Base-by-base conservation (phyloP, 2,329 filamentous ascomycete genomes). In the Fusarium armeniacum region DNA sequence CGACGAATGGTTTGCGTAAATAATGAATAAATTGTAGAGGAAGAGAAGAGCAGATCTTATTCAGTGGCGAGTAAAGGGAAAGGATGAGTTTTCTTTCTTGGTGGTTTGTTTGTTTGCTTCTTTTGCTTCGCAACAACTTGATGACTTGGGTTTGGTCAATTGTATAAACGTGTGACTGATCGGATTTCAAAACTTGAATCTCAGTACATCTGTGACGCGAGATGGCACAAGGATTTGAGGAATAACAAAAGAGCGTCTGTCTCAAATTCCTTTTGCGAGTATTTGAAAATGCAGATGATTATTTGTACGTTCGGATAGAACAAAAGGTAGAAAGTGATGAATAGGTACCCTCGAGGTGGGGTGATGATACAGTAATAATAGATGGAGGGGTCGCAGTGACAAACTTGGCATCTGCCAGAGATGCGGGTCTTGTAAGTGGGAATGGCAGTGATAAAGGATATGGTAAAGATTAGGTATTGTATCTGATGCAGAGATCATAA, bases 311-410 rank as follows among this genome's bases (percentile, higher is more conserved):
- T 38, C 12, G 20, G 15, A 35, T 38, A 33, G 15, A 46, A 26
- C 30, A 46, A 51, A 33, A 38, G 30, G 53, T 26, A 33, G 20
- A 28, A 28, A 32, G n/a, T 32, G 43, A 32, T 51, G 33, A 41
- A 52, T 58, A 52, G 33, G 24, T 43, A 45, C 26, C 41, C 56
- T 26, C 35, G 47, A 58, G 44, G 67, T 70, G 63, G 67, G 67
- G 67, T 71, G 63, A 49, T 18, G 63, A 49, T 15, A 22, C 36
- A 40, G 36, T 40, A 36, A 18, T 33, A 24, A 54, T 32, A 30
- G 38, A 70, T 69, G 65, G 65, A 66, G 67, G 67, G 67, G 67
- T 68, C 63, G 30, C 36, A 50, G 36, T 70, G 53, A 64, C 44
- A 64, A 52, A 64, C 44, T 64, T 41, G 61, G 51, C 58, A 65